Evolutionary conservation across 1,284 basidiomycete species (phyloP), one percentile per base, ranked within the genome.

Genomic region (Naganishia cerealis): DNA sequence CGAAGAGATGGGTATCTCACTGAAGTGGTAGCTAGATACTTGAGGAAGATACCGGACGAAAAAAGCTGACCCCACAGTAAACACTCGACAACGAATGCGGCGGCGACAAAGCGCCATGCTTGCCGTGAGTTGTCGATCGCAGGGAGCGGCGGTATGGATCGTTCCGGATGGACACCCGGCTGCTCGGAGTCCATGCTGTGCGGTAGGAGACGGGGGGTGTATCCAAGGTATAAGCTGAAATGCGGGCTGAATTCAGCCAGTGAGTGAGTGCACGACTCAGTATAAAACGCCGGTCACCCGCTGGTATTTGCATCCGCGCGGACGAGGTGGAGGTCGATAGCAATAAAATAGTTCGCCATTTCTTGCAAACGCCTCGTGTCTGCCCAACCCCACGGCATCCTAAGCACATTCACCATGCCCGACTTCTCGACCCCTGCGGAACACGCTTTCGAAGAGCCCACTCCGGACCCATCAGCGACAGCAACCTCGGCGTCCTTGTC

Each of bases 401-500:
- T 46, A 5, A 12, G 15, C 5, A 50, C 46, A 24, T 24, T 15
- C 68, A 70, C 33, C n/a, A 78, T 77, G 76, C 72, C 78, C 1
- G 78, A 79, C 68, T 78, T 81, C 70, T 80, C 76, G 24, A 79
- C 80, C 2, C 76, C 78, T 0, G 77, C 78, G 3, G 73, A 75
- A 26, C 80, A 81, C 67, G 80, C 79, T 1, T 73, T 81, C 39
- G 79, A 79, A 62, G 55, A 54, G 24, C 56, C 54, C 26, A 26
- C 52, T 4, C 12, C 53, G 1, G 57, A 65, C 6, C 39, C 65
- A 8, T 71, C 72, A 0, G 59, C 66, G 29, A 75, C 75, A 21
- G 75, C 75, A 0, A 73, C 75, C 13, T 72, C 72, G 6, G 72
- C 73, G 0, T 67, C 66, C 52, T 73, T 76, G 69, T 75, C 76